Evolutionary conservation across 768 basidiomycete genomes (phyloP).

Genomic region (Russula emetica): DNA sequence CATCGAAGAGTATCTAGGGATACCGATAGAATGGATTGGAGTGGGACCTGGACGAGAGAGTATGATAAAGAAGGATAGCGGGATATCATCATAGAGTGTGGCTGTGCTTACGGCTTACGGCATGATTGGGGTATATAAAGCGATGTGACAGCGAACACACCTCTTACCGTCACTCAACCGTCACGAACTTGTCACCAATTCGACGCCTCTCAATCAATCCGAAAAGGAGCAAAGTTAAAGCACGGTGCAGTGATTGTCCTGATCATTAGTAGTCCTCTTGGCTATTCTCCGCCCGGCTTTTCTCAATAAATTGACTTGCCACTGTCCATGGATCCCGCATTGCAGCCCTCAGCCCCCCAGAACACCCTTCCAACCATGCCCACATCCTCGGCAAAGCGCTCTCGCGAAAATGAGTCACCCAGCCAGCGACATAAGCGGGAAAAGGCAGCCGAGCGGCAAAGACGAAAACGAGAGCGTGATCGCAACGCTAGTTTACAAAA

Average conservation of each 20-base stretch:
- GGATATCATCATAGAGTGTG: neutral
- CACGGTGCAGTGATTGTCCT: constrained; percentile 4
- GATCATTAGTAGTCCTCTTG: constrained; percentile 8
- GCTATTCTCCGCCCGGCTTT: neutral
- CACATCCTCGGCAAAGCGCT: constrained; percentile 46
- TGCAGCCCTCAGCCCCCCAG: constrained; percentile 28
- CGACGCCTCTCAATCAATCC: constrained; percentile 28
- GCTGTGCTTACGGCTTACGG: constrained; percentile 32
- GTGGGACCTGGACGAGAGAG: constrained; percentile 83
- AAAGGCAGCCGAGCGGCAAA: constrained; percentile 83
- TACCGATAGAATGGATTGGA: constrained; percentile 88
- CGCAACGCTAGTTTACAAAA: constrained; percentile 38
- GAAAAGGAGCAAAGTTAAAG: constrained; percentile 19
- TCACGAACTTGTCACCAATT: constrained; percentile 35
- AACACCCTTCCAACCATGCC: constrained; percentile 25
- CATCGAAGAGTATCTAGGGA: constrained; percentile 69
- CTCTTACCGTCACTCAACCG: constrained; percentile 33
- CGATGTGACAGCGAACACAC: constrained; percentile 31
- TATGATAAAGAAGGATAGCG: constrained; percentile 47
- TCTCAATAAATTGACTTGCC: constrained; percentile 19
- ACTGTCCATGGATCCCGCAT: constrained; percentile 23
- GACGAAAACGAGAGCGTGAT: constrained; percentile 74
- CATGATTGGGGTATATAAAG: constrained; percentile 30
- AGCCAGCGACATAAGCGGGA: constrained; percentile 73
- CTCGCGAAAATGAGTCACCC: constrained; percentile 69